Base-by-base conservation (phyloP, 1,284 basidiomycete species). In the Crepidotus sp. region DNA sequence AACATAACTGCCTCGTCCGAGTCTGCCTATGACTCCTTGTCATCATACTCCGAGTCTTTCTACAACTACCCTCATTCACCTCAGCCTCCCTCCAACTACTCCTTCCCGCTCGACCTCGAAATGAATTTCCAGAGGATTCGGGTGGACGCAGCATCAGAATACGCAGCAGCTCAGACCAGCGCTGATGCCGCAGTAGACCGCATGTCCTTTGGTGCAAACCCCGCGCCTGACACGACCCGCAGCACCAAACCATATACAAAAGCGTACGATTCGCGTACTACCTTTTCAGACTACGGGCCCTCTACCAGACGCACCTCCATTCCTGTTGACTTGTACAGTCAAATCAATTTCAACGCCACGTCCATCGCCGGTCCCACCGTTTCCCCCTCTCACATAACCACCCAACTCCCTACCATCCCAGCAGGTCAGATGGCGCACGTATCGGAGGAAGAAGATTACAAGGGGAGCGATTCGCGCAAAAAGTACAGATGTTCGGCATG, bases 1-100 rank as follows among this genome's bases (percentile, higher is more conserved):
- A 73, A 78, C 52, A 77, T 88, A 62, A 86, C 85, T 52, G 76
- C 74, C 52, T 85, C 82, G 26, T 82, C 82, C 48, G 83, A 86
- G 61, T 83, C 80, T 52, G 70, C 76, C 55, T 78, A 77, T 68
- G 82, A 86, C 57, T 76, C 77, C 31, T 61, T 76, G 36, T 83
- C 78, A 32, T 71, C 71, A 55, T 76, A 74, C 57, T 76, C 81
- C 49, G 77, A 81, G 54, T 78, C 78, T 48, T 71, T 77, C 65
- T 77, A 77, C 69, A 80, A 76, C 67, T 74, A 74, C 61, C 68
- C 71, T 53, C 61, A 69, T 48, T 69, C 70, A 29, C 65, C 70
- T 4, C 71, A 74, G 56, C 64, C 74, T 48, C 61, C 70, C 49
- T 69, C 71, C 53, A 67, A 68, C 57, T 74, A 70, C 55, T 74